Evolutionary conservation across 306 rosid genomes (phyloP), one percentile per base, ranked within the genome.

Genomic region (Parietaria judaica): DNA sequence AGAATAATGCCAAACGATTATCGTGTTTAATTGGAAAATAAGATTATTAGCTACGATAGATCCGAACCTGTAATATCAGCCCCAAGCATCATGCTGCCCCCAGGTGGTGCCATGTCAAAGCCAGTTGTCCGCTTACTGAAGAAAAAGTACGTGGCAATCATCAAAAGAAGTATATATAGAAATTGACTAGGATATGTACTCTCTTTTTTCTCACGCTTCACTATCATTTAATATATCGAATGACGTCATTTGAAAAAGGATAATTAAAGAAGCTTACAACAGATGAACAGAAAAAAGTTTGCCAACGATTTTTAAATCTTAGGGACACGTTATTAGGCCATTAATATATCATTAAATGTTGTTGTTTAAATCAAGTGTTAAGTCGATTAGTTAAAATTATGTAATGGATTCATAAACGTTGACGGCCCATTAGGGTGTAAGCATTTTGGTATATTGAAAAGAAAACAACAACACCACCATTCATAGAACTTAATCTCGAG

Each of bases 21-120:
- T 54, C 0, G 37, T 8, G 63, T 60, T 49, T 37, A 55, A 48
- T 1, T 14, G 51, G 37, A 64, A 23, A 67, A 36, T 11, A 16
- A 64, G 35, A 66, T 62, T 51, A 4, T n/a, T 10, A 49, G 15
- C 53, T 4, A 51, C 60, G 69, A 61, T 56, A 70, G 37, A 69
- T 54, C 48, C 76, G 73, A 50, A 86, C 95, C 95, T 68, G 82
- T 67, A 66, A 63, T 54, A 69, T 72, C 61, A 17, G 77, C 54
- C 48, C 70, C 63, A 36, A 82, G 78, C 38, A 71, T 60, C 54
- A 39, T 65, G 35, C 71, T 58, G 0, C 58, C 74, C 63, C 70
- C 70, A 55, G 87, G 75, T 60, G 95, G 90, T 48, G 84, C 90
- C 87, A 86, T 77, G 76, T 86, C 95, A 81, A 86, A 86, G 34